These are phyloP conservation scores for Anisodus acutangulus DNA, from an alignment of 257 asterid genomes.

Conservation along the genomic window DNA sequence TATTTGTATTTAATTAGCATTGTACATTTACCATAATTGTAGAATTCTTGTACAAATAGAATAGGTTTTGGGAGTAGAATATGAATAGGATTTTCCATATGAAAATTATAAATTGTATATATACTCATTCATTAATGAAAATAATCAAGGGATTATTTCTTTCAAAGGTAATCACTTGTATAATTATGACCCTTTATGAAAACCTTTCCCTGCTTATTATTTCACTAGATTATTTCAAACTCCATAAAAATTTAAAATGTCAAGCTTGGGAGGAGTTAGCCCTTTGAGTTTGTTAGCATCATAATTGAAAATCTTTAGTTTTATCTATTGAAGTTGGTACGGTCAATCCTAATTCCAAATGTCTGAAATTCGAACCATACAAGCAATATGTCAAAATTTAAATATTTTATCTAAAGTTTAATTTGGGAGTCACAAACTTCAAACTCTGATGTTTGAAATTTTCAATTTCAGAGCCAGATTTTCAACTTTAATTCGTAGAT, in stretches of 20 bases:
- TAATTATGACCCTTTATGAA: neutral
- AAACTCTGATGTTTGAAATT: neutral
- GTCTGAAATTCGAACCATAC: neutral
- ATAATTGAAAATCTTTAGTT: neutral
- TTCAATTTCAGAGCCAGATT: no score
- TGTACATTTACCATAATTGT: no score
- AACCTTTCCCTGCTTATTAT: neutral
- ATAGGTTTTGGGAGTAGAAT: no score
- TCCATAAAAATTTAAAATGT: neutral
- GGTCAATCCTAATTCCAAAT: neutral
- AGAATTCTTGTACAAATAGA: no score
- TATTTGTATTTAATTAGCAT: no score
- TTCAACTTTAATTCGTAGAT: no score
- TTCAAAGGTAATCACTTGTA: neutral
- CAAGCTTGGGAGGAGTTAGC: neutral
- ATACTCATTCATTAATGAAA: no score
- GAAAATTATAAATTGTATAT: no score
- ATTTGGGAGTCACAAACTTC: neutral
- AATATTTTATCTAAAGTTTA: neutral
- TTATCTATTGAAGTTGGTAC: neutral
- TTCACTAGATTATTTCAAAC: neutral
- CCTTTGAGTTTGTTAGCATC: neutral
- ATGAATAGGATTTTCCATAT: no score
- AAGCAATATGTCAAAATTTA: neutral
- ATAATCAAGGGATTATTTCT: no score